phyloP scores from a whole-genome alignment of 805 yeast species.

The Teunomyces atbi region DNA sequence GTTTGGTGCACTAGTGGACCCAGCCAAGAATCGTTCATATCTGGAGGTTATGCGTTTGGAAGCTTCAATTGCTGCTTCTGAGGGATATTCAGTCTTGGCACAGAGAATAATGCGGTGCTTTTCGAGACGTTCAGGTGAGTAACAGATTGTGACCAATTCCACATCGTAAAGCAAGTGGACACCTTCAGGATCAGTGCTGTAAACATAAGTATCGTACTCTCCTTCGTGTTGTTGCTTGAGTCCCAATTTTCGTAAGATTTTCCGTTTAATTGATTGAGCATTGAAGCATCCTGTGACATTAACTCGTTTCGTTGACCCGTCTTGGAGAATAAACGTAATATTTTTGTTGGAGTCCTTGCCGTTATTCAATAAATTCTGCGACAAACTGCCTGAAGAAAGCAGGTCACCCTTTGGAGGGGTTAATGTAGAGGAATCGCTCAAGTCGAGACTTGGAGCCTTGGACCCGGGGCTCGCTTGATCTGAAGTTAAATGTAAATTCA shows the following conservation, averaged over 20 bases:
- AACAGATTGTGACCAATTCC: conserved; percentile 80
- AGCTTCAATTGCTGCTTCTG: conserved; percentile 54
- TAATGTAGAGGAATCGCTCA: conserved; percentile 6
- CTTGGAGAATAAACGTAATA: conserved; percentile 70
- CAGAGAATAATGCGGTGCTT: conserved; percentile 71
- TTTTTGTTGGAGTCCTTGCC: conserved; percentile 26
- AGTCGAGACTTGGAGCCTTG: background rate
- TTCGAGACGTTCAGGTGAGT: conserved; percentile 67
- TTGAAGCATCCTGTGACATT: conserved; percentile 77
- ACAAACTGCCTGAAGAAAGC: background rate
- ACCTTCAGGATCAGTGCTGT: conserved; percentile 21
- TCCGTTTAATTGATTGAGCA: conserved; percentile 73
- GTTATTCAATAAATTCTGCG: background rate
- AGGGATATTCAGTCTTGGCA: conserved; percentile 61
- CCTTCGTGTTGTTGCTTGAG: conserved; percentile 39
- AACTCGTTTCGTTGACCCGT: conserved; percentile 67
- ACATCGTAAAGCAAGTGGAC: conserved; percentile 63
- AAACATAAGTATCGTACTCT: conserved; percentile 62
- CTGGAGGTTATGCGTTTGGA: conserved; percentile 47
- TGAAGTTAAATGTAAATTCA: conserved; percentile 14
- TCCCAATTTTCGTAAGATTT: conserved; percentile 59
- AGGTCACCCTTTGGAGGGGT: conserved; percentile 6
- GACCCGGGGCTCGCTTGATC: conserved; percentile 6
- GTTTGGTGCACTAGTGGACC: background rate
- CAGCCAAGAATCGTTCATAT: conserved; percentile 18